Evolutionary conservation across 2,329 filamentous ascomycete species (phyloP), one percentile per base, ranked within the genome.

Genomic region (Fusarium sp.): DNA sequence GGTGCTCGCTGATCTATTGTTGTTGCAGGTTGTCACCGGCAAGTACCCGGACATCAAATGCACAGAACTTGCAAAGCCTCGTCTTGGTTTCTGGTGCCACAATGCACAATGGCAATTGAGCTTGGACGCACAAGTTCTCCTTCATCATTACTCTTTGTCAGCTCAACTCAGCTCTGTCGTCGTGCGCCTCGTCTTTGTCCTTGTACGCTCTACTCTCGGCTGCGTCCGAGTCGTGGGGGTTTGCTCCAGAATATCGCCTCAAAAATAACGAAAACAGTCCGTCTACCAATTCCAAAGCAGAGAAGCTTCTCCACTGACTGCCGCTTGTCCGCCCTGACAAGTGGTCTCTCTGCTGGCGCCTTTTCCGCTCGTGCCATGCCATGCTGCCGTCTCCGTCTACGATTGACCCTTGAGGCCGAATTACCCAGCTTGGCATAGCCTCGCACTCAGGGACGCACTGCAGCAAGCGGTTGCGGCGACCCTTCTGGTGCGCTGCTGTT

Each of bases 281-380:
- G 9, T 27, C 29, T 34, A 16, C 31, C 23, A 51, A 53, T 36
- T 51, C 46, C 57, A 38, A 29, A 54, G 66, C 57, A 62, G 62
- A 54, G 66, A 54, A 62, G 62, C 65, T 64, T 63, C 73, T 57
- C 73, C 73, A 73, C 71, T 64, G 65, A 73, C 71, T 65, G 65
- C 69, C 67, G 58, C 38, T 58, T 64, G 65, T 67, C 65, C 64
- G 59, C 49, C 51, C 58, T 64, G 27, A 68, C 38, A 42, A 36
- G 61, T 61, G 40, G 13, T 31, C 53, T 14, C 27, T 42, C 54
- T 58, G 44, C 58, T 73, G 62, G 58, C 58, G 50, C 49, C 58
- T 58, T 69, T 69, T 61, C 49, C 49, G 51, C 54, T 60, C 31
- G 42, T 53, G 33, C 56, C 51, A 59, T 53, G 33, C 56, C 51